phyloP scores from a whole-genome alignment of 805 yeast genomes.

The Pichia thaimueangensis region DNA sequence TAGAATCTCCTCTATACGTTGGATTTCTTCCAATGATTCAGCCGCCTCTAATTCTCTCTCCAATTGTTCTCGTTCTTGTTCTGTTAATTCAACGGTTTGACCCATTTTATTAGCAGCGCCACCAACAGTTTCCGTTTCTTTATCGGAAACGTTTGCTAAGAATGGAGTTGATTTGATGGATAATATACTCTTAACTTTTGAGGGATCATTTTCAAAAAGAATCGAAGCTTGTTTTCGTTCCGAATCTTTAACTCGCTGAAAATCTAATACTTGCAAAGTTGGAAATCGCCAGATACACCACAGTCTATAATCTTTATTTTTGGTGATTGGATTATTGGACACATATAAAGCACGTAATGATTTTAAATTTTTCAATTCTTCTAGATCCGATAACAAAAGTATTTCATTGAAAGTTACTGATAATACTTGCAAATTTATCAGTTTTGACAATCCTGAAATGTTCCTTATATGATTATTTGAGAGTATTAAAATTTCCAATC shows the following conservation, averaged over 20 bases:
- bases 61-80: conserved; percentile 46
- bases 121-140: neutral
- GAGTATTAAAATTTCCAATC: conserved; percentile 47
- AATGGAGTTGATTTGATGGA: neutral
- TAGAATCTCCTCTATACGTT: conserved; percentile 54
- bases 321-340: conserved; percentile 51
- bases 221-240: conserved; percentile 46
- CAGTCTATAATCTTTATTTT: conserved; percentile 47
- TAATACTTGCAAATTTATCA: conserved; percentile 42
- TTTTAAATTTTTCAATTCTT: conserved; percentile 33
- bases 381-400: conserved; percentile 37
- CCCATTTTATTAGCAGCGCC: conserved; percentile 20
- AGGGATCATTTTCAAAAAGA: conserved; percentile 34
- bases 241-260: conserved; percentile 45
- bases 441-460: conserved; percentile 30
- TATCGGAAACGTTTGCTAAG: neutral
- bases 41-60: conserved; percentile 55
- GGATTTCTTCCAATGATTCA: conserved; percentile 66
- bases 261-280: conserved; percentile 58
- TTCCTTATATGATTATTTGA: conserved; percentile 54
- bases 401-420: conserved; percentile 50
- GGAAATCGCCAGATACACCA: conserved; percentile 62
- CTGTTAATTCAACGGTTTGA: no score
- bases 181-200: conserved; percentile 28
- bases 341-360: conserved; percentile 45